Evolutionary conservation across 306 rosid species (phyloP).

Genomic region (Pyrus bretschneideri): DNA sequence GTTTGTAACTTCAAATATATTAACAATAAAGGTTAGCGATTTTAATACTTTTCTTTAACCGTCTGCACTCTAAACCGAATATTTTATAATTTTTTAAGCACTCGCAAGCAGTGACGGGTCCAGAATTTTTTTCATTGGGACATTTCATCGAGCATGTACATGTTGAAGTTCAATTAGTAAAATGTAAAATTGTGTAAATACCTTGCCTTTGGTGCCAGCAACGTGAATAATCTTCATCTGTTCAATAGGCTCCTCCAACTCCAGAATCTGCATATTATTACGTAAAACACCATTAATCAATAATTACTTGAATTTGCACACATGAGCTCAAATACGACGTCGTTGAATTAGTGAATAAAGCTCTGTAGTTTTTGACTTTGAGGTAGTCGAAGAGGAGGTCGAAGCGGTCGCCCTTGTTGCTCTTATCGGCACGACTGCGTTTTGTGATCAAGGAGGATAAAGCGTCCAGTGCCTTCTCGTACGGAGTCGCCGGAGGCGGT

Average conservation of each 20-base stretch:
- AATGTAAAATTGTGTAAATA: slow-evolving; percentile 12
- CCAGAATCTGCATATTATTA: slow-evolving; percentile 48
- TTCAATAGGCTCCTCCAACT: slow-evolving; percentile 73
- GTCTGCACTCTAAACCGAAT: background rate
- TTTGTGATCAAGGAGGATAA: slow-evolving; percentile 73
- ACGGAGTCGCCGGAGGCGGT: slow-evolving; percentile 30
- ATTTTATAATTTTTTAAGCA: no score
- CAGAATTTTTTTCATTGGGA: no score
- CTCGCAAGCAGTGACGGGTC: background rate
- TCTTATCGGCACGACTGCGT: slow-evolving; percentile 75
- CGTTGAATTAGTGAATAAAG: background rate
- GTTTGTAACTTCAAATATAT: background rate
- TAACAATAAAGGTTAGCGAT: background rate
- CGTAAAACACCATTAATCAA: background rate
- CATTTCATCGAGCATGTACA: no score
- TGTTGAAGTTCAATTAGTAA: no score
- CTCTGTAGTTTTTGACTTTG: slow-evolving; percentile 28
- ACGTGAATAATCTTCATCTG: slow-evolving; percentile 86
- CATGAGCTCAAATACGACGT: background rate
- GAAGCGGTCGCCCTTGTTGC: slow-evolving; percentile 66
- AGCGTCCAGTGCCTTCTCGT: slow-evolving; percentile 74
- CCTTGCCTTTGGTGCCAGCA: slow-evolving; percentile 99
- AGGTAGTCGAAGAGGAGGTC: slow-evolving; percentile 54
- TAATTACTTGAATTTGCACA: background rate
- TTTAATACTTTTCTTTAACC: background rate